These are phyloP conservation scores for Pythium sp. DNA, from an alignment of 352 stramenopile genomes.

Conservation along the genomic window DNA sequence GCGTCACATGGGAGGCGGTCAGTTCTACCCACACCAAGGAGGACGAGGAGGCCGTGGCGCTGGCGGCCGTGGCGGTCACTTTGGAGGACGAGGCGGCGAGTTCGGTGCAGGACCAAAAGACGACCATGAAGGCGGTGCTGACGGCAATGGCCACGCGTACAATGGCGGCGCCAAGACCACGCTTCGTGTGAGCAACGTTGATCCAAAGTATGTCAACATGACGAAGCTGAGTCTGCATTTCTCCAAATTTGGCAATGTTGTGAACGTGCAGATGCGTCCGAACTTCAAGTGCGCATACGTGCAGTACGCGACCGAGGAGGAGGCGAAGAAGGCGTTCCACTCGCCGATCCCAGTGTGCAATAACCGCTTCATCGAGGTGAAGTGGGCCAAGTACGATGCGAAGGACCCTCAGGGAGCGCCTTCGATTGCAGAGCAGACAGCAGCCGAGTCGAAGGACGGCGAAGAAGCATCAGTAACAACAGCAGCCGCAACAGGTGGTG, in stretches of 20 bases:
- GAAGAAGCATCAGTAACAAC: conserved; percentile 19
- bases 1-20: conserved; percentile 47
- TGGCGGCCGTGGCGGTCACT: conserved; percentile 25
- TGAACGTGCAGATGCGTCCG: conserved; percentile 88
- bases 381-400: conserved; percentile 81
- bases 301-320: conserved; percentile 80
- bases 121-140: conserved; percentile 16
- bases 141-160: conserved; percentile 1
- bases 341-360: conserved; percentile 87
- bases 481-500: background rate
- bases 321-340: conserved; percentile 84
- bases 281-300: conserved; percentile 81
- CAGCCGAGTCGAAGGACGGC: conserved; percentile 30
- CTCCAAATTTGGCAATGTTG: conserved; percentile 86
- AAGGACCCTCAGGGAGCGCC: conserved; percentile 59
- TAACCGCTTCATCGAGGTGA: conserved; percentile 88
- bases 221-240: conserved; percentile 86
- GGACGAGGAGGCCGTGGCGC: conserved; percentile 38
- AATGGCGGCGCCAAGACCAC: conserved; percentile 54
- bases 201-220: conserved; percentile 89
- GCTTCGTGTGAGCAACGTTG: conserved; percentile 80
- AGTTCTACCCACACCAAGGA: conserved; percentile 37
- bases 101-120: conserved; percentile 26
- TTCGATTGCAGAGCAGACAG: conserved; percentile 34
- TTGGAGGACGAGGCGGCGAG: conserved; percentile 26